Base-by-base conservation (phyloP, 805 yeast genomes). In the Ogataea kodamae region DNA sequence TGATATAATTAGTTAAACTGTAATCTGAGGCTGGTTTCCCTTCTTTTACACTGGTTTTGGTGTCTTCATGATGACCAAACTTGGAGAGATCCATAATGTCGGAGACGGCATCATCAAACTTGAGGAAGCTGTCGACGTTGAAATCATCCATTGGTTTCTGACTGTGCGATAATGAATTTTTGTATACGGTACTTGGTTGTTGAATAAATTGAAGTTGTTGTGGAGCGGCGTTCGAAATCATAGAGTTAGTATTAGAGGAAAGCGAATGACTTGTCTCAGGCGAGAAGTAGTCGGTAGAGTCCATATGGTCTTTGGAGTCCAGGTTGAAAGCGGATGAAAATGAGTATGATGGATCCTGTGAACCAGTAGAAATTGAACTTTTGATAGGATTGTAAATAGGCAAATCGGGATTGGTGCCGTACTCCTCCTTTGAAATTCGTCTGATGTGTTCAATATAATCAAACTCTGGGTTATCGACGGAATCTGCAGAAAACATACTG, bases 361-460 rank as follows among this genome's bases (percentile, higher is more conserved):
- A 43, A 9, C 32, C 28, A 17, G 46, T 28, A 13, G 40, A 30
- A 13, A 35, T 29, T 13, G 43, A 33, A 4, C 45, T 22, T 12
- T 37, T 23, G 30, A 20, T 16, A 25, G 25, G 30, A 11, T 29
- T 38, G 16, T 13, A 22, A 11, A 22, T 10, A 10, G 47, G 40
- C 16, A 42, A 19, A 22, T 53, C 53, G 9, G 52, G 43, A 28
- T 52, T 56, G 16, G 50, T 43, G 8, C 55, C 59, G 28, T 55
- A 57, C 32, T 61, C 64, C 31, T 57, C 61, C 32, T 53, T 55
- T 13, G 65, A 58, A 24, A 60, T 58, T 29, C 54, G 48, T 37
- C 62, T 49, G 25, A 61, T 61, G 40, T 61, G 66, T 32, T 58
- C 63, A 17, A 61, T 57, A 38, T 61, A 61, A 37, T 61, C 64